Base-by-base conservation (phyloP, 352 stramenopile species). In the Pythium vanterpoolii region DNA sequence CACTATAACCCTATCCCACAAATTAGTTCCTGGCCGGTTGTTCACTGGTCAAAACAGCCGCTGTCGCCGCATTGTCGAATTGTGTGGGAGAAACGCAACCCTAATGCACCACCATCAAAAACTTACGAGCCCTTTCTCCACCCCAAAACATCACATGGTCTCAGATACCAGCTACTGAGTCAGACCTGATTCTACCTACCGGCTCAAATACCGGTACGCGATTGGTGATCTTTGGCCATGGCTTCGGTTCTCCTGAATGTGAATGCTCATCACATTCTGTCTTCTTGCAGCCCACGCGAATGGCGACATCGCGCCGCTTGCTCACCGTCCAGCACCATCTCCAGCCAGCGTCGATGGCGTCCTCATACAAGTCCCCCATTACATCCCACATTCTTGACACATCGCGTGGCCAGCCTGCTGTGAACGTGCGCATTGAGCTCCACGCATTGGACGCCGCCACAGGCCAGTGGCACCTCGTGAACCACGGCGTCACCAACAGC, bases 321-420 rank as follows among this genome's bases (percentile, higher is more conserved):
- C 40, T 50, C 40, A 58, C 59, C 33, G 48, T 77, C 19, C 70
- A 77, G 44, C 64, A 56, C 51, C 70, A 77, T 55, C 46, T 77
- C 56, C 44, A 64, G 33, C 46, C 47, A 9, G 9, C 47, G 13
- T 4, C 39, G 23, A 45, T 64, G 34, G 14, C 48, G 21, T 62
- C 52, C 33, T 54, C 54, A 39, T 80, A 86, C 73, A 73, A 74
- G 46, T 83, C 83, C 5, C 81, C 79, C 23, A 74, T 97, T 48
- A 96, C 89, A 30, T 93, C 87, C 28, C 89, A 96, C 60, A 81
- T 96, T 40, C 74, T 97, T 28, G 86, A 97, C 72, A 96, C 89
- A 16, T 78, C 85, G 34, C 73, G 72, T 8, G 89, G 89, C 36
- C 62, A 72, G 30, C 89, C 89, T 0, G 89, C 89, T 6, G 69